These are phyloP conservation scores for Parachlorella kessleri DNA, from an alignment of 139 green algal species.

Conservation along the genomic window DNA sequence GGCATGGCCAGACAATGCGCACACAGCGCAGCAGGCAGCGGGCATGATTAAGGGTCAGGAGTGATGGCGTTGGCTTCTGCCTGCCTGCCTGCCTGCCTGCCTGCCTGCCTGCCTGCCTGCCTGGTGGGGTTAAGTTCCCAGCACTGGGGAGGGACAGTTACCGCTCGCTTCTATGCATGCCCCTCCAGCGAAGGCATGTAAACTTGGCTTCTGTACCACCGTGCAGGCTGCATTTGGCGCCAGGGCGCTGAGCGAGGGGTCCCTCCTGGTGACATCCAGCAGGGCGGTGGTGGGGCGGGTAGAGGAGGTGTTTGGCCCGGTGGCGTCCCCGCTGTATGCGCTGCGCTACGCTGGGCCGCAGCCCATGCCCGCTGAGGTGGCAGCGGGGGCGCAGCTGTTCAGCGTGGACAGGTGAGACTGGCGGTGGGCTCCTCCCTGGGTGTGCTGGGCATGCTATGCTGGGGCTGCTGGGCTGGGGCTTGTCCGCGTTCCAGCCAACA, in stretches of 20 bases:
- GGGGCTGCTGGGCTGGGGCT: too few relatives aligned
- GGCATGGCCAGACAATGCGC: too few relatives aligned
- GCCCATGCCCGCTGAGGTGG: conserved; percentile 17
- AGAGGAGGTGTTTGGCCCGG: conserved; percentile 61
- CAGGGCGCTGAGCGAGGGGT: conserved; percentile 43
- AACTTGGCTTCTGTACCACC: too few relatives aligned
- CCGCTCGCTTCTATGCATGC: too few relatives aligned
- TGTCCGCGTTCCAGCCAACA: too few relatives aligned
- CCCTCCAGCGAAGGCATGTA: too few relatives aligned
- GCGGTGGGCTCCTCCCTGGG: not conserved
- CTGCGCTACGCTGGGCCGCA: conserved; percentile 42
- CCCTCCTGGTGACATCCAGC: conserved; percentile 41
- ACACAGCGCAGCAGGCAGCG: too few relatives aligned
- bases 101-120: not conserved
- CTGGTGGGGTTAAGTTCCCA: not conserved
- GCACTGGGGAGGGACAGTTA: too few relatives aligned
- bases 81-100: not conserved
- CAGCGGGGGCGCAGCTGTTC: conserved; percentile 13
- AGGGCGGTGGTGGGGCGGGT: conserved; percentile 40
- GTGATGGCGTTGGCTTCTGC: too few relatives aligned
- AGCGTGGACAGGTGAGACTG: conserved; percentile 20
- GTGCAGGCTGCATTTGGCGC: conserved; percentile 29
- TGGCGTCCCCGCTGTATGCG: conserved; percentile 42
- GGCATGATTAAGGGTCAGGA: too few relatives aligned
- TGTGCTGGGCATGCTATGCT: too few relatives aligned